Evolutionary conservation across 2,329 filamentous ascomycete species (phyloP).

Genomic region (Colletotrichum sp.): DNA sequence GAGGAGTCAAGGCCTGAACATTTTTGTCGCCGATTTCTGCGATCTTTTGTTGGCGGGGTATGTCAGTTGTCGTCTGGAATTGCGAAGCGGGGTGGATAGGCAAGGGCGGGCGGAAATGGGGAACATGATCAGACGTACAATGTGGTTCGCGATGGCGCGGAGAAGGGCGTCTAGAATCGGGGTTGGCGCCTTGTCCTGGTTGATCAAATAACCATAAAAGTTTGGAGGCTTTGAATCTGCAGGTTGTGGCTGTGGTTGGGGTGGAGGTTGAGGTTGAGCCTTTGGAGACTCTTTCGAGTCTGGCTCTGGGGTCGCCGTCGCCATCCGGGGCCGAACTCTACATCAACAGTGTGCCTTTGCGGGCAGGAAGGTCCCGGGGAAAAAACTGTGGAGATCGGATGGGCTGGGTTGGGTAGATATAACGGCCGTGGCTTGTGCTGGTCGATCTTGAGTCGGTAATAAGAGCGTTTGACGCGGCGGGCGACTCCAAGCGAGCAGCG

Average conservation of each 20-base stretch:
- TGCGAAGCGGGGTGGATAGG: not conserved
- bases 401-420: not conserved
- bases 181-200: slow-evolving; percentile 70
- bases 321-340: slow-evolving; percentile 20
- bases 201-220: slow-evolving; percentile 71
- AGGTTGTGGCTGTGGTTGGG: slow-evolving; percentile 1
- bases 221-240: not conserved
- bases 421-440: slow-evolving; percentile 12
- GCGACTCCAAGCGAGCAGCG: not conserved
- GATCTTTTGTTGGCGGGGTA: slow-evolving; percentile 45
- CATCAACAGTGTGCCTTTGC: slow-evolving; percentile 12
- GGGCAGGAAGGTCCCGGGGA: not conserved
- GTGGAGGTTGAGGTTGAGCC: slow-evolving; percentile 8
- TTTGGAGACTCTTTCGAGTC: slow-evolving; percentile 22
- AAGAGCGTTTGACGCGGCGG: not conserved
- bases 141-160: slow-evolving; percentile 69
- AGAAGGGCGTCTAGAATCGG: slow-evolving; percentile 71
- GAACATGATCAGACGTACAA: slow-evolving; percentile 57
- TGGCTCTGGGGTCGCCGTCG: slow-evolving; percentile 20
- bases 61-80: slow-evolving; percentile 11
- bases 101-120: not conserved
- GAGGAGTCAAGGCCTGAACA: slow-evolving; percentile 61
- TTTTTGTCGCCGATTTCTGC: slow-evolving; percentile 63
- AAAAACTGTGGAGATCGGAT: slow-evolving; percentile 7
- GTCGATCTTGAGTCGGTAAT: not conserved